Conservation (phyloP, 2,329 filamentous ascomycete species). For the Aspergillus bombycis region DNA sequence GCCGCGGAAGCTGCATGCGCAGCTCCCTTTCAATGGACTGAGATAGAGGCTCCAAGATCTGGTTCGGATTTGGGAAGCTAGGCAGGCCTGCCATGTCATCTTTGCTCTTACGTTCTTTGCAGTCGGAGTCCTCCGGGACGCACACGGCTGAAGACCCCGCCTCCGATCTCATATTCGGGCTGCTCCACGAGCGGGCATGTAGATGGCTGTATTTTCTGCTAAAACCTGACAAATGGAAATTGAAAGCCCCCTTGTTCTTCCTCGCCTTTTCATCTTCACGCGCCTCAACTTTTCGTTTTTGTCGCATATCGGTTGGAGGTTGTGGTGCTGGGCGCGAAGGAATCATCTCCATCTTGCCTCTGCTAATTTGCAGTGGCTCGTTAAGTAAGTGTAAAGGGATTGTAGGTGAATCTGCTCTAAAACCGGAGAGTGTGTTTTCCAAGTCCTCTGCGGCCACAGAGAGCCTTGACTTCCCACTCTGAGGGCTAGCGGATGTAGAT, state of each 20-base stretch:
- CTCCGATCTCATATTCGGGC: slow-evolving; percentile 16
- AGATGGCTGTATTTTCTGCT: slow-evolving; percentile 17
- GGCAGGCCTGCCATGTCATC: slow-evolving; percentile 17
- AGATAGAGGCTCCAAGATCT: slow-evolving; percentile 21
- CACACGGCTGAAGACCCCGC: slow-evolving; percentile 12
- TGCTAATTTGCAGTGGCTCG: slow-evolving; percentile 37
- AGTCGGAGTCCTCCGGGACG: neutral
- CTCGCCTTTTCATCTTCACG: slow-evolving; percentile 19
- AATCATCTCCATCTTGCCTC: slow-evolving; percentile 37
- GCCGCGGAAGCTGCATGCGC: slow-evolving; percentile 28
- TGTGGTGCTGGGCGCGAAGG: slow-evolving; percentile 35
- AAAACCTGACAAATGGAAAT: slow-evolving; percentile 23
- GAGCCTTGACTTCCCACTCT: slow-evolving; percentile 26
- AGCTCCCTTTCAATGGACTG: slow-evolving; percentile 26
- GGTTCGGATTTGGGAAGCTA: slow-evolving; percentile 15
- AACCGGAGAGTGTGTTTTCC: slow-evolving; percentile 35
- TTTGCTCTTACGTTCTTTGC: slow-evolving; percentile 4
- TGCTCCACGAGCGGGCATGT: slow-evolving; percentile 25
- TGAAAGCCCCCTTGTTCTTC: slow-evolving; percentile 21
- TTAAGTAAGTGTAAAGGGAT: slow-evolving; percentile 25
- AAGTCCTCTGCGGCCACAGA: slow-evolving; percentile 42
- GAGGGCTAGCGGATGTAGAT: slow-evolving; percentile 5
- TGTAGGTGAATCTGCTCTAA: slow-evolving; percentile 21
- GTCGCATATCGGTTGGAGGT: slow-evolving; percentile 27
- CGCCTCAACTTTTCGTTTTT: slow-evolving; percentile 11